Conservation (phyloP, 139 green algal genomes). For the Closterium sp. region DNA sequence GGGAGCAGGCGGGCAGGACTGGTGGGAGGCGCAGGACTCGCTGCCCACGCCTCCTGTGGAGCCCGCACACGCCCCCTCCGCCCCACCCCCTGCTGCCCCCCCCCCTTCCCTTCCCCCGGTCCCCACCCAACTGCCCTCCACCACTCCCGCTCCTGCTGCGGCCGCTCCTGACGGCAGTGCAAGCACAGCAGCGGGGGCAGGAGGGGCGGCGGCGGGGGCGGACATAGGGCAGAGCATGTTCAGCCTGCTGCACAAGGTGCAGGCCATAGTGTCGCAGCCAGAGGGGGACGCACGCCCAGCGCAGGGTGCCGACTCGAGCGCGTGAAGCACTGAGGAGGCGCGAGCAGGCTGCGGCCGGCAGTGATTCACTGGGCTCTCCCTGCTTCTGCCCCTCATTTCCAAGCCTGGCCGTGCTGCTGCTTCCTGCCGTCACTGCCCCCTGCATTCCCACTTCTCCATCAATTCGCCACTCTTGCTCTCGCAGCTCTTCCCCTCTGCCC, state of each 20-base stretch:
- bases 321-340: neutral
- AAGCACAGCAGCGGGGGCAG: too few relatives aligned
- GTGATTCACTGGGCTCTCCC: too few relatives aligned
- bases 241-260: neutral
- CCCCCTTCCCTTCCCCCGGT: neutral
- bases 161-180: neutral
- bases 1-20: neutral
- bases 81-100: neutral
- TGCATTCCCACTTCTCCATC: too few relatives aligned
- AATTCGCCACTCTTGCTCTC: too few relatives aligned
- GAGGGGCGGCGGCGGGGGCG: too few relatives aligned
- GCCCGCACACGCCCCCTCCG: neutral
- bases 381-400: too few relatives aligned
- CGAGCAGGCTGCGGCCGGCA: too few relatives aligned
- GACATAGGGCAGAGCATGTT: neutral
- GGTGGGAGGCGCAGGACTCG: neutral
- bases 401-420: too few relatives aligned
- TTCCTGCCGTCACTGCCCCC: too few relatives aligned
- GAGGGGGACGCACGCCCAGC: neutral
- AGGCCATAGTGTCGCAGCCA: neutral
- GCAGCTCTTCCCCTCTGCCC: too few relatives aligned
- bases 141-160: neutral
- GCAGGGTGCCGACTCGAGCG: neutral
- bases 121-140: neutral
- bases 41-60: neutral